Conservation (phyloP, 2,329 filamentous ascomycete genomes). For the Trichoderma endophyticum region DNA sequence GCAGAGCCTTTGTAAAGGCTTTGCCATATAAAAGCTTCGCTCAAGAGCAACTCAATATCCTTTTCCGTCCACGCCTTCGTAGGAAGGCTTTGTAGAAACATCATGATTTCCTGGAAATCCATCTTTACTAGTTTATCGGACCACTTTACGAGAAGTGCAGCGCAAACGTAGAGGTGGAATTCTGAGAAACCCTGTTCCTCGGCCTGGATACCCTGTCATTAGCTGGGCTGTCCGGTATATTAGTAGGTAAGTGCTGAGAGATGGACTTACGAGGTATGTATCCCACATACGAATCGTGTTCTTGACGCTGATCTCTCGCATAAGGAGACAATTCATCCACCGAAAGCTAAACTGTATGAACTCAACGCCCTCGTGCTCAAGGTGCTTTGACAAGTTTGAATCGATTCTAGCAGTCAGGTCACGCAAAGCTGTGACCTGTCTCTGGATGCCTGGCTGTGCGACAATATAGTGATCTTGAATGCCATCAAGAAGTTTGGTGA, state of each 20-base stretch:
- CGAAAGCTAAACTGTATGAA: constrained; percentile 99
- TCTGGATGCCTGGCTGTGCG: constrained; percentile 92
- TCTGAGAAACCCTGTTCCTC: constrained; percentile 98
- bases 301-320: constrained; percentile 94
- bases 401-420: constrained; percentile 93
- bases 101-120: constrained; percentile 99
- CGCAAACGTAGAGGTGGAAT: constrained; percentile 97
- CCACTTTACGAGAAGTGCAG: constrained; percentile 98
- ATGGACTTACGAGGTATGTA: constrained; percentile 78
- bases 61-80: constrained; percentile 96
- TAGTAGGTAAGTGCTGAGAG: neutral
- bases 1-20: constrained; percentile 92
- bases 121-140: constrained; percentile 91
- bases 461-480: constrained; percentile 99
- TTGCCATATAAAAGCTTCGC: constrained; percentile 98
- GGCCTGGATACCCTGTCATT: constrained; percentile 54
- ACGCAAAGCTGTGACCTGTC: constrained; percentile 83
- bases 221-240: constrained; percentile 7
- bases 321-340: constrained; percentile 99
- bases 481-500: constrained; percentile 95
- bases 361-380: constrained; percentile 88
- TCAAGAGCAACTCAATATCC: constrained; percentile 91
- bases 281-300: constrained; percentile 99
- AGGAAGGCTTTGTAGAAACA: constrained; percentile 94
- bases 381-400: constrained; percentile 74